These are phyloP conservation scores for Beta lomatogona DNA, from an alignment of 179 eudicot genomes.

Conservation along the genomic window DNA sequence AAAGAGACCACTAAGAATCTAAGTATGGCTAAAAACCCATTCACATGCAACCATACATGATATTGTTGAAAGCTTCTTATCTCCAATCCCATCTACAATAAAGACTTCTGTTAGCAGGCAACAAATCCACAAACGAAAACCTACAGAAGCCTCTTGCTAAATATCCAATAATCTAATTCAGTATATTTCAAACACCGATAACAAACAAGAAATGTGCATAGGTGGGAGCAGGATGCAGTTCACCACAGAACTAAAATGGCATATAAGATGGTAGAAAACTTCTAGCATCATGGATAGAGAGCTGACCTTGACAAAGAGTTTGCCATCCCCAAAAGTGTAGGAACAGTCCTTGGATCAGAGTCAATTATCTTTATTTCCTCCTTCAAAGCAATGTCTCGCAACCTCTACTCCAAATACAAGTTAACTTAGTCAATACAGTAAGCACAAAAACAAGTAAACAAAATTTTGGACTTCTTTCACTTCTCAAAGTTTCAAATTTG, in stretches of 20 bases:
- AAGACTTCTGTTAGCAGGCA: not conserved
- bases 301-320: conserved; percentile 88
- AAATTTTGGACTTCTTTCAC: not conserved
- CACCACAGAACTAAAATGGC: not conserved
- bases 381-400: conserved; percentile 77
- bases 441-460: conserved; percentile 16
- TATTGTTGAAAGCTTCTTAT: not conserved
- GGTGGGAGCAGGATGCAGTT: not conserved
- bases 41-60: not conserved
- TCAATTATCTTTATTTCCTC: conserved; percentile 65
- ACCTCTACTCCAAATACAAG: conserved; percentile 50
- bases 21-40: not conserved
- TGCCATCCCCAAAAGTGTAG: conserved; percentile 81
- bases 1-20: not conserved
- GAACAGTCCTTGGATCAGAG: conserved; percentile 42
- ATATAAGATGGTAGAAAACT: not conserved
- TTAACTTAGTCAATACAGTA: conserved; percentile 29
- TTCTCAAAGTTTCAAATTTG: not conserved
- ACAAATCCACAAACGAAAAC: not conserved
- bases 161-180: not conserved
- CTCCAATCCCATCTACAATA: not conserved
- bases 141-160: not conserved
- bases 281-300: conserved; percentile 1
- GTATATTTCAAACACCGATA: not conserved
- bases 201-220: not conserved